Evolutionary conservation across 1,284 basidiomycete species (phyloP).

Genomic region (Coniophora puteana): DNA sequence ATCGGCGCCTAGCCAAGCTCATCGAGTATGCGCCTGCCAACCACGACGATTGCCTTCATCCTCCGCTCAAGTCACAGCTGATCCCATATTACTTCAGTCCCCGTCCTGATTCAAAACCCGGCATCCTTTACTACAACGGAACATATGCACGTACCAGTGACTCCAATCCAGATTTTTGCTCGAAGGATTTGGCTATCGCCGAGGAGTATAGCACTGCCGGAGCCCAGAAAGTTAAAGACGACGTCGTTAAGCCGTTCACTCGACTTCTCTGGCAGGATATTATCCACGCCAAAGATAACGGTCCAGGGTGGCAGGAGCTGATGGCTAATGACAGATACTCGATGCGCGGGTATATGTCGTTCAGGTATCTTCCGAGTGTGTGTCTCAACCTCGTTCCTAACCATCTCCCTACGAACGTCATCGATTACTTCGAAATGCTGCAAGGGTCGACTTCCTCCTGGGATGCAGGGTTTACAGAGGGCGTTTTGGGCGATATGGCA

Average conservation of each 20-base stretch:
- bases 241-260: constrained; percentile 12
- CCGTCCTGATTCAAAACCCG: constrained; percentile 5
- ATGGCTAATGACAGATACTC: too few relatives aligned
- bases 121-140: constrained; percentile 14
- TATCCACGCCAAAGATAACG: too few relatives aligned
- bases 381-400: too few relatives aligned
- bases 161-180: constrained; percentile 8
- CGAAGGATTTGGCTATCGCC: constrained; percentile 9
- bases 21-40: constrained; percentile 14
- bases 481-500: constrained; percentile 12
- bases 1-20: constrained; percentile 25
- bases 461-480: too few relatives aligned
- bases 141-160: background rate
- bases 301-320: too few relatives aligned
- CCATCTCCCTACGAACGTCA: too few relatives aligned
- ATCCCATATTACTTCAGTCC: constrained; percentile 12
- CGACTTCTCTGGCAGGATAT: constrained; percentile 7
- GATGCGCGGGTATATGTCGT: too few relatives aligned
- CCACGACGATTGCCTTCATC: constrained; percentile 4
- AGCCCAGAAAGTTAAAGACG: constrained; percentile 8
- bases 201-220: constrained; percentile 13
- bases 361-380: too few relatives aligned
- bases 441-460: too few relatives aligned
- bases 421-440: too few relatives aligned
- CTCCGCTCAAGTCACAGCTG: constrained; percentile 8